A percentile compares a stretch with the other conserved stretches of the same genome.
phyloP scores from a whole-genome alignment of 345 rosid genomes.

The Camelina hispida region DNA sequence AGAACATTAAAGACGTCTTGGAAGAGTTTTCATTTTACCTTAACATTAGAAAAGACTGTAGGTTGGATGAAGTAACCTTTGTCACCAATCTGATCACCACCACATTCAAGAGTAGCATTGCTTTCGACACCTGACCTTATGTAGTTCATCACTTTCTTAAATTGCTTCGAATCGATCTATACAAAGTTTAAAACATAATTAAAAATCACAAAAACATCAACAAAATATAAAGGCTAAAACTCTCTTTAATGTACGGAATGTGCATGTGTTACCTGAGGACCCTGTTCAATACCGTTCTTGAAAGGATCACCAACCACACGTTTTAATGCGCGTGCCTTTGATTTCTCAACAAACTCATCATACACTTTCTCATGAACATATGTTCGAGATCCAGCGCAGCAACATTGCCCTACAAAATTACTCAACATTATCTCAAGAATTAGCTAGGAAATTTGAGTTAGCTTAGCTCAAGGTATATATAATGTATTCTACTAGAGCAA shows the following conservation, averaged over 20 bases:
- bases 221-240: background rate
- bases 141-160: conserved; percentile 75
- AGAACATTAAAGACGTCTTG: background rate
- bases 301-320: conserved; percentile 96
- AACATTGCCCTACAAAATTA: conserved; percentile 78
- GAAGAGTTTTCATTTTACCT: conserved; percentile 46
- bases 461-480: background rate
- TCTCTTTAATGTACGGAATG: background rate
- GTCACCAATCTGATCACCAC: conserved; percentile 78
- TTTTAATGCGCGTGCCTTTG: conserved; percentile 76
- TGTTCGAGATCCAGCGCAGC: conserved; percentile 97
- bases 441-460: no score
- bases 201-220: conserved; percentile 9
- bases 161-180: conserved; percentile 82
- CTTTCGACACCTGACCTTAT: conserved; percentile 75
- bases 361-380: conserved; percentile 83
- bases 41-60: conserved; percentile 91
- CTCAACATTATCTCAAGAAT: conserved; percentile 12
- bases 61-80: conserved; percentile 92
- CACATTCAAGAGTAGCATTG: conserved; percentile 89
- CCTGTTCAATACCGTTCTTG: conserved; percentile 84
- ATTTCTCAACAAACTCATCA: conserved; percentile 86
- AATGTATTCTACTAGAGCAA: no score
- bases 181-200: background rate
- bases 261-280: conserved; percentile 74